These are phyloP conservation scores for Pseudozyma sp. DNA, from an alignment of 1,284 basidiomycete genomes.

Conservation along the genomic window DNA sequence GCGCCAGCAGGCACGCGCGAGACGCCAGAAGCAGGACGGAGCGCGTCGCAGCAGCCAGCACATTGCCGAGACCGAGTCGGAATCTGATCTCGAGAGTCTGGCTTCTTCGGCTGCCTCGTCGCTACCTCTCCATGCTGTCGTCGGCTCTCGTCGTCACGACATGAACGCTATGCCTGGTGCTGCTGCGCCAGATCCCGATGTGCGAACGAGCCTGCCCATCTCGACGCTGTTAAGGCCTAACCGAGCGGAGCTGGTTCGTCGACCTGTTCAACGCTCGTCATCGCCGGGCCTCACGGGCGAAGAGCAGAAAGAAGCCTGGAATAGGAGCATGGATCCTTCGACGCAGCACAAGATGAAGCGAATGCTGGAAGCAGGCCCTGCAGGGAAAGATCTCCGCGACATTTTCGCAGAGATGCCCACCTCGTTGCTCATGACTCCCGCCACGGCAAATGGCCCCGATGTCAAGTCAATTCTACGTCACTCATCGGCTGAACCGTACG, in stretches of 20 bases:
- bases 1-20: conserved; percentile 15
- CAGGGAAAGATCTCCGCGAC: conserved; percentile 36
- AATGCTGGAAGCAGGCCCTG: conserved; percentile 43
- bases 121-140: conserved; percentile 7
- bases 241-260: conserved; percentile 11
- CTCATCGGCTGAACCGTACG: conserved; percentile 13
- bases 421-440: conserved; percentile 42
- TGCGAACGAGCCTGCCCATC: conserved; percentile 35
- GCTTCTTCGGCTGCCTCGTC: conserved; percentile 26
- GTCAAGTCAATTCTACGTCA: conserved; percentile 30
- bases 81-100: conserved; percentile 24
- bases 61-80: conserved; percentile 18
- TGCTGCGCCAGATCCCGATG: conserved; percentile 26
- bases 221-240: conserved; percentile 26
- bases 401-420: conserved; percentile 46
- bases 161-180: conserved; percentile 37
- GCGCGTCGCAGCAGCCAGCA: conserved; percentile 1
- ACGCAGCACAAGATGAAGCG: conserved; percentile 39
- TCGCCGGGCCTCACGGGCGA: conserved; percentile 19
- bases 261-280: conserved; percentile 4
- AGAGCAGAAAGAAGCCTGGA: conserved; percentile 39
- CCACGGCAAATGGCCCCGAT: conserved; percentile 26
- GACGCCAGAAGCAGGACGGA: conserved; percentile 1
- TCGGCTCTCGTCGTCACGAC: conserved; percentile 8
- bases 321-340: conserved; percentile 26